These are phyloP conservation scores for Phytophthora fragariaefolia DNA, from an alignment of 352 stramenopile genomes.

Conservation along the genomic window DNA sequence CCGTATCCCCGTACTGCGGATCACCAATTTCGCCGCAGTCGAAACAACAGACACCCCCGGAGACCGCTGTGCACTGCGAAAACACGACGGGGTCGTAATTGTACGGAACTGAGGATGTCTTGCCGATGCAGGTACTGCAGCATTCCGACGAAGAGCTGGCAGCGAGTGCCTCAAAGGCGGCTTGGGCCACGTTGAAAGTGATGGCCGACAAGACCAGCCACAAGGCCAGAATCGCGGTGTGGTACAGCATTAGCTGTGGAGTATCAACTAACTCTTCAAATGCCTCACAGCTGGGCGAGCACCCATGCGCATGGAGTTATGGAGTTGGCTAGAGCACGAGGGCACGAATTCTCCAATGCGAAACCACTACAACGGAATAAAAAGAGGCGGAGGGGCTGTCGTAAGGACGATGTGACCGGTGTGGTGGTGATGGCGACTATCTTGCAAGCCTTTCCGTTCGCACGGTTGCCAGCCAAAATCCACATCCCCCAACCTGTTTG, in stretches of 20 bases:
- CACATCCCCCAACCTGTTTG: not conserved
- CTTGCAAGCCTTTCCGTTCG: slow-evolving; percentile 8
- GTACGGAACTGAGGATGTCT: slow-evolving; percentile 58
- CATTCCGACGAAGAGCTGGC: slow-evolving; percentile 41
- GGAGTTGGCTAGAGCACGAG: not conserved
- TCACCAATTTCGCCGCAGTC: slow-evolving; percentile 57
- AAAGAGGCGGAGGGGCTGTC: slow-evolving; percentile 31
- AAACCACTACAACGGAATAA: slow-evolving; percentile 24
- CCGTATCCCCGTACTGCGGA: slow-evolving; percentile 34
- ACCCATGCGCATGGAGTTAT: slow-evolving; percentile 12
- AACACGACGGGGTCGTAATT: slow-evolving; percentile 75
- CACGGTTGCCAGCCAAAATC: not conserved
- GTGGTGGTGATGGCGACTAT: slow-evolving; percentile 18
- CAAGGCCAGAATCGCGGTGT: slow-evolving; percentile 5
- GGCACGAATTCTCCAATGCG: slow-evolving; percentile 17
- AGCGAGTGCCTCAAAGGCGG: slow-evolving; percentile 11
- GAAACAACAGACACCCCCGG: slow-evolving; percentile 72
- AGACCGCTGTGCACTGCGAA: slow-evolving; percentile 51
- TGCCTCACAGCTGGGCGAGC: slow-evolving; percentile 13
- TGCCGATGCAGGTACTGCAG: slow-evolving; percentile 74
- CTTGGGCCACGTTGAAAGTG: slow-evolving; percentile 8
- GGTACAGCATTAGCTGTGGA: slow-evolving; percentile 14
- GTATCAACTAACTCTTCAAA: slow-evolving; percentile 14
- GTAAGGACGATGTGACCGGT: slow-evolving; percentile 20
- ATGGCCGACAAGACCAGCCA: slow-evolving; percentile 5